These are phyloP conservation scores for Hermanozyma aechmeae DNA, from an alignment of 805 yeast genomes.

Conservation along the genomic window DNA sequence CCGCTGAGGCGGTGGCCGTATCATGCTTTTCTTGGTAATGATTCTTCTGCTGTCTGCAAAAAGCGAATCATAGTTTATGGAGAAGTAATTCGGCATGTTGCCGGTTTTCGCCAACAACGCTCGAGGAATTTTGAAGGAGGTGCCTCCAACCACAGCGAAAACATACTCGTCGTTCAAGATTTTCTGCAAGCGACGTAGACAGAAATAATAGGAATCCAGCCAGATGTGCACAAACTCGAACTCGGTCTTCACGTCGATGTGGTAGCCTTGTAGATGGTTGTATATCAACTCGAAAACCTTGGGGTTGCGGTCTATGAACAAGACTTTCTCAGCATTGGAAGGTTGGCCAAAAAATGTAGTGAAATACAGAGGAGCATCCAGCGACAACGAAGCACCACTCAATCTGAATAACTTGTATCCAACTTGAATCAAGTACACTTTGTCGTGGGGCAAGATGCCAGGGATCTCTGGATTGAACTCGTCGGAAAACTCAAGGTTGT, in stretches of 20 bases:
- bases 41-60: conserved; percentile 34
- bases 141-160: conserved; percentile 50
- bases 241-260: conserved; percentile 49
- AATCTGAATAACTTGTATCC: conserved; percentile 55
- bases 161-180: conserved; percentile 45
- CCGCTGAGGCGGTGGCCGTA: conserved; percentile 73
- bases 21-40: conserved; percentile 33
- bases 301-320: conserved; percentile 71
- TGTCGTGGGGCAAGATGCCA: conserved; percentile 54
- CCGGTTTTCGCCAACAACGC: conserved; percentile 49
- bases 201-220: conserved; percentile 66
- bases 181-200: conserved; percentile 46
- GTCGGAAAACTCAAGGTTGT: conserved; percentile 5
- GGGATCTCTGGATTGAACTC: conserved; percentile 39
- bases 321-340: conserved; percentile 28
- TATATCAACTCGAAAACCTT: conserved; percentile 56
- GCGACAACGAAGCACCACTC: conserved; percentile 78
- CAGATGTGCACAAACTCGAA: conserved; percentile 52
- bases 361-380: conserved; percentile 85
- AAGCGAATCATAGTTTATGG: conserved; percentile 47
- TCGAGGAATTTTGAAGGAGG: conserved; percentile 50
- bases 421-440: conserved; percentile 60
- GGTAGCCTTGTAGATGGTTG: conserved; percentile 75
- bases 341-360: conserved; percentile 52
- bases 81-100: conserved; percentile 70